Conservation (phyloP, 345 rosid species). For the Eutrema yunnanense region DNA sequence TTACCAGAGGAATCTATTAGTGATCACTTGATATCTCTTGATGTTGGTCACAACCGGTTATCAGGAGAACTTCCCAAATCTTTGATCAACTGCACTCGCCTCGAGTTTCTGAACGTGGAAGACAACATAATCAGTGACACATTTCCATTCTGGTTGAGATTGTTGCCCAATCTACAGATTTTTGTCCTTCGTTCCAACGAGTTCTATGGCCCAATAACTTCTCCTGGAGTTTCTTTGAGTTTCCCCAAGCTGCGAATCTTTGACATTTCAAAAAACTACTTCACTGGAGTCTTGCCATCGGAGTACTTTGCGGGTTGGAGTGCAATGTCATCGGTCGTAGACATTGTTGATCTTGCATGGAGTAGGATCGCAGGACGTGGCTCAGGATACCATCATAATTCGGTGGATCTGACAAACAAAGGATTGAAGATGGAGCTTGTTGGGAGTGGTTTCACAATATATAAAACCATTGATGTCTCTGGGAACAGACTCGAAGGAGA, state of each 20-base stretch:
- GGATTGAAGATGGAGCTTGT: neutral
- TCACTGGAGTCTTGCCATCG: constrained; percentile 13
- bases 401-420: neutral
- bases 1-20: neutral
- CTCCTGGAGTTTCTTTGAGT: neutral
- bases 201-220: constrained; percentile 32
- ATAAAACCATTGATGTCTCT: neutral
- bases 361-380: neutral
- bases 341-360: neutral
- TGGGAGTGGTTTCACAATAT: neutral
- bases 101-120: constrained; percentile 43
- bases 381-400: neutral
- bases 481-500: neutral
- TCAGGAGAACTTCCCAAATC: constrained; percentile 33
- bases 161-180: constrained; percentile 23
- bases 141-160: constrained; percentile 39
- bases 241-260: constrained; percentile 41
- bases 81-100: constrained; percentile 19
- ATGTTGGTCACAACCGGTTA: constrained; percentile 10
- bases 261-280: constrained; percentile 35
- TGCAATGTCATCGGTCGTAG: neutral
- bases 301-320: constrained; percentile 12
- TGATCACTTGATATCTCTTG: neutral
- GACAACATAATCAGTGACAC: constrained; percentile 28
- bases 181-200: constrained; percentile 41